Base-by-base conservation (phyloP, 2,329 filamentous ascomycete genomes). In the Xylariaceae sp. region DNA sequence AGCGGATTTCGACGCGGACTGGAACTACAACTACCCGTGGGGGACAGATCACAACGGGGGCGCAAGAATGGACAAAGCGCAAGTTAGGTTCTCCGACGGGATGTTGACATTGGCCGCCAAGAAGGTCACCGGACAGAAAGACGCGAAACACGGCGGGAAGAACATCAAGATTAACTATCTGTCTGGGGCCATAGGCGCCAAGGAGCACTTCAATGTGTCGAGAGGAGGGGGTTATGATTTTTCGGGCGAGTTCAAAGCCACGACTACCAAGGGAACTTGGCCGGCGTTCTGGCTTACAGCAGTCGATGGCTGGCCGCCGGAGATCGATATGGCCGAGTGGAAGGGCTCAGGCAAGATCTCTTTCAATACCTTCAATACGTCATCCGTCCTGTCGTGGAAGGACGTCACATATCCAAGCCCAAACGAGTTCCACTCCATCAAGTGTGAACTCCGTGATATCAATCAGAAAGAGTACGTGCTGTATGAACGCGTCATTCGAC, bases 291-390 rank as follows among this genome's bases (percentile, higher is more conserved):
- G 76, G 76, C 58, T 79, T 12, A 78, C 74, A 2, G 74, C 65
- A 0, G 73, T 74, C 1, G 54, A 73, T 34, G 64, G 67, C 0
- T 80, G 77, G 76, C 76, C 76, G 13, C 77, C 76, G 0, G 77
- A 79, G 66, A 70, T 80, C 41, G 76, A 80, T 53, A 67, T 80
- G 59, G 76, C 76, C 1, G 76, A 80, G 57, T 80, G 76, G 76
- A 80, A 79, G 54, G 76, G 76, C n/a, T 66, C 57, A 26, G 74
- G 74, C 13, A 71, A 74, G 52, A 72, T 78, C 44, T 71, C 65
- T 24, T 78, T 78, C 61, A 78, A 78, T 50, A 78, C 74, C 2
- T 62, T 61, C 49, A 62, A 62, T 42, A 62, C 59, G 3, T 60
- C 67, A 24, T 68, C 63, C 4, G 53, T 68, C 34, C 68, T 78